phyloP scores from a whole-genome alignment of 331 rosid species.

The Prunus yedoensis region DNA sequence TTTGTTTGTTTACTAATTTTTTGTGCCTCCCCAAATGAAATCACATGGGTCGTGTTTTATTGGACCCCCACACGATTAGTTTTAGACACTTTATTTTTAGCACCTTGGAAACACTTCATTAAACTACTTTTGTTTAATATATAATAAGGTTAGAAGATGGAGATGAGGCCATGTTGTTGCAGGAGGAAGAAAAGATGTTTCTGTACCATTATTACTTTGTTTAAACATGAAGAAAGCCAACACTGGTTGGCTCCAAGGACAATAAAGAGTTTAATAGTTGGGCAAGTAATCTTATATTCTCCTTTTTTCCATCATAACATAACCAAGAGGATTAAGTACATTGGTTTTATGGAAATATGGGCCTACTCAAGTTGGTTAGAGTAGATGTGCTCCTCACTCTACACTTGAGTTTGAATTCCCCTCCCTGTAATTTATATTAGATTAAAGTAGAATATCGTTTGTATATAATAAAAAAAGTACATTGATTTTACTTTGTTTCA shows the following conservation, averaged over 20 bases:
- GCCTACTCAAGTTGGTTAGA: no score
- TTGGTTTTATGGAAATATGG: neutral
- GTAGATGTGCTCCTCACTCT: no score
- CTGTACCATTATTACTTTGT: conserved; percentile 26
- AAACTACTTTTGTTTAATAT: conserved; percentile 28
- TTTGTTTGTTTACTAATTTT: conserved; percentile 16
- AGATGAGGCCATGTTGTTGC: conserved; percentile 55
- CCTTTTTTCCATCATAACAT: neutral
- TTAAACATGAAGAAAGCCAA: conserved; percentile 20
- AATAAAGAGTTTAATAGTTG: neutral
- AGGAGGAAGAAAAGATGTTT: conserved; percentile 44
- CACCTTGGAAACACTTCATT: conserved; percentile 54
- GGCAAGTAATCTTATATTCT: neutral
- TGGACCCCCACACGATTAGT: conserved; percentile 45
- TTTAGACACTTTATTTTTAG: conserved; percentile 37
- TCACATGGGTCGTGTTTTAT: conserved; percentile 68
- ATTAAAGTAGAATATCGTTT: no score
- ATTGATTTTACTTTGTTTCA: no score
- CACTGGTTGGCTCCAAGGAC: conserved; percentile 36
- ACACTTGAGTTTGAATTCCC: no score
- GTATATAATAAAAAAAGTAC: no score
- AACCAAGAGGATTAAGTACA: neutral
- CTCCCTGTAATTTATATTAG: no score
- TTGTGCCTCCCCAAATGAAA: conserved; percentile 40
- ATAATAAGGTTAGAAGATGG: conserved; percentile 44